Evolutionary conservation across 371 early-diverging fungal species (phyloP), one percentile per base, ranked within the genome.

Genomic region (Cokeromyces recurvatus): DNA sequence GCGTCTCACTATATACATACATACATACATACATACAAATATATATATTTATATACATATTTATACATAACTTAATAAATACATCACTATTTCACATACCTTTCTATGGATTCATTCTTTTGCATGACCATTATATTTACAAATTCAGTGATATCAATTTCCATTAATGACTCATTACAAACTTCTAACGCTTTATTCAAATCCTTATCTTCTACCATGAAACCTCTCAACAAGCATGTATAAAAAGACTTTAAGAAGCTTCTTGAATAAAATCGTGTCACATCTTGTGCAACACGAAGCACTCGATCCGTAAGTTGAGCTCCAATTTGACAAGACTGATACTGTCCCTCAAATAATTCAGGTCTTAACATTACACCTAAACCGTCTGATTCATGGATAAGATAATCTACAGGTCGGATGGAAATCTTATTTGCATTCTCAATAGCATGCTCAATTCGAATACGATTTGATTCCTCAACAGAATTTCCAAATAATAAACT

Each of bases 91-190:
- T 24, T 9, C 7, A n/a, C 38, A 46, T 74, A 76, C 79, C 71
- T 56, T 17, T 70, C 55, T 22, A 45, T 40, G 1, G 62, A 63
- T 14, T 59, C 49, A 20, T 69, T 60, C 31, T 68, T 54, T 38
- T 69, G 71, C 44, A 74, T 68, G 9, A 77, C 64, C 54, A 75
- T 64, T 0, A 79, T 78, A 50, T 88, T 86, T 5, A 90, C 53
- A 58, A 82, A 87, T 1, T 69, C 78, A 1, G 90, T 87, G 12
- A 88, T 75, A 61, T 88, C 83, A 32, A 90, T 78, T 23, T 85
- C 81, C 53, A 88, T 75, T 5, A 59, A 50, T 0, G 79, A 73
- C 38, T 85, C 78, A 22, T 74, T 66, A 42, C 87, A 86, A 2
- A 78, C 62, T 12, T 71, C 69, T 22, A 82, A 43, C 0, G 79